Conservation (phyloP, 2,329 filamentous ascomycete genomes). For the Clonostachys solani region DNA sequence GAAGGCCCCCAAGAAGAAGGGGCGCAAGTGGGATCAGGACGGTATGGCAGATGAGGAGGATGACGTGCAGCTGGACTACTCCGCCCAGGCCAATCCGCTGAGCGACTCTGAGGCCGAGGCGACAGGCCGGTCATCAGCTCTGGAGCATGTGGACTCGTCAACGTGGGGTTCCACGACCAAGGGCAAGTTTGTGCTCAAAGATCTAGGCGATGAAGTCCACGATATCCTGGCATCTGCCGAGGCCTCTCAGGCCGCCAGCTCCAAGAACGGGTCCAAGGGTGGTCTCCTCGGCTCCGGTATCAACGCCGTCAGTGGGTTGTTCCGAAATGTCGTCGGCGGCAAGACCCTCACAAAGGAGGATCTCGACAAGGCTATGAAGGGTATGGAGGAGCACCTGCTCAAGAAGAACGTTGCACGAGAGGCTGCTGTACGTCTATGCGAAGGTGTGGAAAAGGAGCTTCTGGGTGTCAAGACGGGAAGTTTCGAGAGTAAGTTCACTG, state of each 20-base stretch:
- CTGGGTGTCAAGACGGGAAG: slow-evolving; percentile 86
- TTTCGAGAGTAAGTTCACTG: slow-evolving; percentile 59
- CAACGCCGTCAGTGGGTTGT: slow-evolving; percentile 80
- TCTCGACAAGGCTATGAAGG: slow-evolving; percentile 86
- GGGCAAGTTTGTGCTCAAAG: slow-evolving; percentile 90
- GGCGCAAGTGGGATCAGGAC: slow-evolving; percentile 88
- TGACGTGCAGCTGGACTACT: slow-evolving; percentile 82
- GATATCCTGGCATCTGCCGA: slow-evolving; percentile 82
- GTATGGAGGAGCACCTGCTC: slow-evolving; percentile 92
- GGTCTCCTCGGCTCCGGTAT: slow-evolving; percentile 77
- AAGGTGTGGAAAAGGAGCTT: slow-evolving; percentile 86
- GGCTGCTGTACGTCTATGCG: slow-evolving; percentile 84
- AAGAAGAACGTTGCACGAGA: slow-evolving; percentile 96
- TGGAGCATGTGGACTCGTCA: slow-evolving; percentile 73
- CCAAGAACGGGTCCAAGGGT: slow-evolving; percentile 37
- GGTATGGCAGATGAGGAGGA: slow-evolving; percentile 83
- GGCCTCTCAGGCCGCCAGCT: slow-evolving; percentile 45
- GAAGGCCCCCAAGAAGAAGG: slow-evolving; percentile 76
- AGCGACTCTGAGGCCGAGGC: slow-evolving; percentile 49
- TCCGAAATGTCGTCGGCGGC: slow-evolving; percentile 91
- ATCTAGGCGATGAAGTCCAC: slow-evolving; percentile 90
- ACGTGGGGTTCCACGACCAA: slow-evolving; percentile 85
- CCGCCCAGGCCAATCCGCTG: slow-evolving; percentile 51
- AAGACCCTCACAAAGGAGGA: slow-evolving; percentile 88
- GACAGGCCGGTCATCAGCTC: slow-evolving; percentile 46